These are phyloP conservation scores for Fusarium cyanostomum DNA, from an alignment of 2,329 filamentous ascomycete species.

Conservation along the genomic window DNA sequence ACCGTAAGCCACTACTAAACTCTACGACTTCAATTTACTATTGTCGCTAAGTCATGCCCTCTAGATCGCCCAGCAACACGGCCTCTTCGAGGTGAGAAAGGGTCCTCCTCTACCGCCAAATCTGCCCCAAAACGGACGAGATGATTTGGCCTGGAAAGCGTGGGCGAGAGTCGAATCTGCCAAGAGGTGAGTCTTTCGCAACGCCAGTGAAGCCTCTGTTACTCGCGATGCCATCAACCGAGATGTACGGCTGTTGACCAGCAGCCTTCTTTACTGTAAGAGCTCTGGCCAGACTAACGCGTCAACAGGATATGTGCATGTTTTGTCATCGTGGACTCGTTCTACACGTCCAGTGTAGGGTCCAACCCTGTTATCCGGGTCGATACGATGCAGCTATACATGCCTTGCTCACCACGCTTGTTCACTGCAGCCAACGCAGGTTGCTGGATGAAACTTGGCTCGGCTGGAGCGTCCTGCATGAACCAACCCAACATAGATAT, in stretches of 20 bases:
- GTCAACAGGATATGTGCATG: not conserved
- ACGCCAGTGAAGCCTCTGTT: not conserved
- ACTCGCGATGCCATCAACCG: not conserved
- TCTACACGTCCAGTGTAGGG: not conserved
- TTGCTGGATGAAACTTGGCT: not conserved
- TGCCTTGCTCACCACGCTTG: not conserved
- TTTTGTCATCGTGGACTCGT: not conserved
- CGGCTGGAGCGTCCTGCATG: not conserved
- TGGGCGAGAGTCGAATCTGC: slow-evolving; percentile 7
- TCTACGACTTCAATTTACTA: not conserved
- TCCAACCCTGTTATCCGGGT: not conserved
- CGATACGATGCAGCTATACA: not conserved
- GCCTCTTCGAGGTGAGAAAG: not conserved
- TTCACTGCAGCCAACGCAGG: not conserved
- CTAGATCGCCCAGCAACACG: not conserved
- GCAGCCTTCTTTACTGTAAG: not conserved
- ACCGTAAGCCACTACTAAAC: not conserved
- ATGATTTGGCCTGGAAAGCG: slow-evolving; percentile 7
- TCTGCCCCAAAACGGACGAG: not conserved
- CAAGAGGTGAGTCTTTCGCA: not conserved
- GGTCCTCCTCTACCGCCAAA: not conserved
- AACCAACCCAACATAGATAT: not conserved
- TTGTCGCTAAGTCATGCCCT: not conserved
- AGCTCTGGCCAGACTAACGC: not conserved
- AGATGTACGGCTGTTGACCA: not conserved